Percentiles rank a stretch among this genome's conserved stretches.
phyloP scores from a whole-genome alignment of 176 grass and related monocot species.

The Poa pratensis region DNA sequence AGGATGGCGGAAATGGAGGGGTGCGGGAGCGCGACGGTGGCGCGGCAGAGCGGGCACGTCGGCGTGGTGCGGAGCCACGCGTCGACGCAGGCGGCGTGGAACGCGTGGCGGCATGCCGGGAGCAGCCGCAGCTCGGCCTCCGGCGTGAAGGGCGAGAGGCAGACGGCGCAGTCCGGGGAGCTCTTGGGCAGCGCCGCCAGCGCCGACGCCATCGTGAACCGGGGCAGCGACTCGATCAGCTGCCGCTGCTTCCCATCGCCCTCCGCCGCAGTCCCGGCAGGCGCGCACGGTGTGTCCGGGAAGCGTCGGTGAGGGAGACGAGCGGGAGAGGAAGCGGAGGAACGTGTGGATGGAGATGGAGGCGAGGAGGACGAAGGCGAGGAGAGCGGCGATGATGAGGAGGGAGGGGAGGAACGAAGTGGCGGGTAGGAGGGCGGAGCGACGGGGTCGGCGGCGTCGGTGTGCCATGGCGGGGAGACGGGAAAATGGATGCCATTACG shows the following conservation, averaged over 20 bases:
- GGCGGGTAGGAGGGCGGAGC: conserved; percentile 16
- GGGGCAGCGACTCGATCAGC: conserved; percentile 84
- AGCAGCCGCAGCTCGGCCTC: conserved; percentile 84
- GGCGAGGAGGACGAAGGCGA: conserved; percentile 66
- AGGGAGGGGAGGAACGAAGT: conserved; percentile 54
- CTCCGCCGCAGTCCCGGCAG: background rate
- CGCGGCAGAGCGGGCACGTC: conserved; percentile 91
- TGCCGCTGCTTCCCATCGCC: conserved; percentile 43
- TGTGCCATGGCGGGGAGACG: conserved; percentile 39
- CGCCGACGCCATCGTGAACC: conserved; percentile 81
- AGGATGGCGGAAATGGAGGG: conserved; percentile 55
- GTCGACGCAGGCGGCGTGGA: conserved; percentile 87
- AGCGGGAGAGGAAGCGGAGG: conserved; percentile 61
- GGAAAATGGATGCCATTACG: conserved; percentile 45
- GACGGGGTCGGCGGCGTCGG: conserved; percentile 4
- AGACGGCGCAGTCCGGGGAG: conserved; percentile 88
- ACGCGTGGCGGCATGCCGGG: conserved; percentile 88
- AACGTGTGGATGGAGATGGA: conserved; percentile 74
- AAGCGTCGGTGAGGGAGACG: background rate
- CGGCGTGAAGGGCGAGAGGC: conserved; percentile 78
- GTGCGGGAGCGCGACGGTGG: conserved; percentile 58
- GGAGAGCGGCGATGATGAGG: conserved; percentile 72
- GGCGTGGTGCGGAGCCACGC: conserved; percentile 84
- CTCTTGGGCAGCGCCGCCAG: conserved; percentile 68
- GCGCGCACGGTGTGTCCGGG: background rate